Evolutionary conservation across 2,329 filamentous ascomycete species (phyloP), one percentile per base, ranked within the genome.

Genomic region (Fusarium metavorans): DNA sequence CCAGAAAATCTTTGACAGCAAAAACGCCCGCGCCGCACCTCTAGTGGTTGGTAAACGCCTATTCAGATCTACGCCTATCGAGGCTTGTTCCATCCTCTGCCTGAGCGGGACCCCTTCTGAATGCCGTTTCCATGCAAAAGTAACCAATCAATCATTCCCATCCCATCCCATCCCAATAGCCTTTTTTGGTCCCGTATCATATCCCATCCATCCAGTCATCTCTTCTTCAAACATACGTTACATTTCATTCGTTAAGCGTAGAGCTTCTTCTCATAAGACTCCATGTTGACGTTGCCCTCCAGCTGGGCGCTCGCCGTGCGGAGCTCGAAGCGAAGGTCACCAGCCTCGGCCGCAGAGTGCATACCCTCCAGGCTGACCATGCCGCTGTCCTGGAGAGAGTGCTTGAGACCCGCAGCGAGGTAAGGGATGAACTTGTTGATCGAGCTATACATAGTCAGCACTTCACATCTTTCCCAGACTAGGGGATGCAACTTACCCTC

Each of bases 181-280:
- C 16, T 52, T 69, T 54, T 65, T 66, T 56, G 48, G 27, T 32
- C 48, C 48, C 48, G 45, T 73, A 58, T 75, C 48, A 37, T 73
- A 58, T 75, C 59, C 72, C 69, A 71, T 57, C 66, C 64, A 20
- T 74, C 69, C 62, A 72, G 34, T 74, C 69, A 64, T 72, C 74
- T 78, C 66, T 65, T 63, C 48, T 65, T 68, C 64, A 52, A 70
- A 48, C 32, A 64, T 67, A 65, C 68, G 37, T 74, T 64, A 71
- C 72, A 73, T 76, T 71, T 78, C 76, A 78, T 84, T 78, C 76
- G 77, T 84, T 91, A 98, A 80, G 95, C 95, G 86, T 97, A 99
- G 77, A 99, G 93, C 91, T 98, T 99, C 93, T 99, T 99, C 89
- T 98, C 97, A 83, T 97, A 98, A 83, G 94, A 96, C 88, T 98